phyloP scores from a whole-genome alignment of 768 basidiomycete genomes.

The Boletus sensibilis region DNA sequence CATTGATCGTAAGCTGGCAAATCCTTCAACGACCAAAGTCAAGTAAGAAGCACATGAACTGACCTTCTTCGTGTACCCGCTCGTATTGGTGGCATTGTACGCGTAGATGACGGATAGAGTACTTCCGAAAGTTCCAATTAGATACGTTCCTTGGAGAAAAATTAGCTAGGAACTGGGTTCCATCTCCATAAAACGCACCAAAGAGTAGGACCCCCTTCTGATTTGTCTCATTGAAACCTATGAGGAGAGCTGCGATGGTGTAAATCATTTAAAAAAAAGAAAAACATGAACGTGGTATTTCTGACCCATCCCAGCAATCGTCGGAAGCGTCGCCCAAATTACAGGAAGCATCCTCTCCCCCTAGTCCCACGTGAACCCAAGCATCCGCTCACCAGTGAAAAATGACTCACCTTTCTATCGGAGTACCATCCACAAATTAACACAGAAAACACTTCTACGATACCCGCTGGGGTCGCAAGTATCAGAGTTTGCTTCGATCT shows the following conservation, averaged over 20 bases:
- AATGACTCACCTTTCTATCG: slow-evolving; percentile 15
- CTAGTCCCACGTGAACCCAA: slow-evolving; percentile 2
- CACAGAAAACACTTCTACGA: slow-evolving; percentile 22
- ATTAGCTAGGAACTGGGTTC: neutral
- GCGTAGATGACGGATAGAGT: slow-evolving; percentile 27
- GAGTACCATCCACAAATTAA: slow-evolving; percentile 22
- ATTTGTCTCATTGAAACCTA: slow-evolving; percentile 22
- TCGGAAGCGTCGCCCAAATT: slow-evolving; percentile 11
- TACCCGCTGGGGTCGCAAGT: slow-evolving; percentile 24
- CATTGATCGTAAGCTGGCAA: slow-evolving; percentile 21
- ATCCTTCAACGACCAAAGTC: neutral
- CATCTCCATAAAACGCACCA: slow-evolving; percentile 1
- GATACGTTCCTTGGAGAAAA: slow-evolving; percentile 14
- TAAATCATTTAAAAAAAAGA: neutral
- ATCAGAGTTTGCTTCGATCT: slow-evolving; percentile 1
- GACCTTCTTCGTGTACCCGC: slow-evolving; percentile 31
- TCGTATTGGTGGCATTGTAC: slow-evolving; percentile 29
- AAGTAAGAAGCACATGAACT: neutral
- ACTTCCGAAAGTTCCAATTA: slow-evolving; percentile 26
- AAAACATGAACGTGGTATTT: neutral
- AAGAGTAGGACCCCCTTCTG: slow-evolving; percentile 24
- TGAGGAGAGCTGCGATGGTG: slow-evolving; percentile 16
- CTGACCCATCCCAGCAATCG: slow-evolving; percentile 10
- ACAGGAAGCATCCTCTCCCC: slow-evolving; percentile 21
- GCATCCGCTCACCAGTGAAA: neutral